A percentile compares a stretch with the other conserved stretches of the same genome.
Conservation (phyloP, 352 stramenopile genomes). For the Pythium grandisporangium region DNA sequence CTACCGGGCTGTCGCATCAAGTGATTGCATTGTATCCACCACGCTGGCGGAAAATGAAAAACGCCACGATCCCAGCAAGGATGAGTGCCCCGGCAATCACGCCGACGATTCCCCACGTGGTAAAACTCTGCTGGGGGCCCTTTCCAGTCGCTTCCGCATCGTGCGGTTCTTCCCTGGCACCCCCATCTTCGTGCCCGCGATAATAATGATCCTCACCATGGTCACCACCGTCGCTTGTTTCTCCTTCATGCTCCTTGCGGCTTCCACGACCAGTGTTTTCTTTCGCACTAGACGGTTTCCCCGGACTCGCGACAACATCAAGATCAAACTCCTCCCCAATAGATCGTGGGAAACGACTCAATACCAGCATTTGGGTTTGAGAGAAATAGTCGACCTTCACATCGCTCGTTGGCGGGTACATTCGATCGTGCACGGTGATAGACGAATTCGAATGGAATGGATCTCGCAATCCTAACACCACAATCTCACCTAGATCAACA, state of each 20-base stretch:
- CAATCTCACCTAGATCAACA: constrained; percentile 31
- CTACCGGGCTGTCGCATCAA: constrained; percentile 3
- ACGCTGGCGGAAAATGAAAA: constrained; percentile 28
- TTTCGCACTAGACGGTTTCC: too few relatives aligned
- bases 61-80: constrained; percentile 23
- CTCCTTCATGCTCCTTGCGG: background rate
- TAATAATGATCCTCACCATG: background rate
- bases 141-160: constrained; percentile 15
- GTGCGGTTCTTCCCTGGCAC: too few relatives aligned
- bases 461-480: constrained; percentile 44
- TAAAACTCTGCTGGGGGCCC: constrained; percentile 5
- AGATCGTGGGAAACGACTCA: constrained; percentile 27
- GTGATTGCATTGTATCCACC: constrained; percentile 39
- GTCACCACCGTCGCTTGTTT: background rate
- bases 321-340: constrained; percentile 46
- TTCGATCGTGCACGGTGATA: constrained; percentile 16
- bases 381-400: constrained; percentile 60
- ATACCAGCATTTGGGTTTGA: constrained; percentile 48
- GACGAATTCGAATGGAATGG: constrained; percentile 51
- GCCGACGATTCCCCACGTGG: constrained; percentile 23
- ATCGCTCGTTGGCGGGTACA: constrained; percentile 1
- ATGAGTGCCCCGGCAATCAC: constrained; percentile 36
- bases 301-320: constrained; percentile 16
- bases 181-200: background rate
- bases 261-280: background rate